These are phyloP conservation scores for Parastagonospora nodorum DNA, from an alignment of 2,329 filamentous ascomycete species.

Conservation along the genomic window DNA sequence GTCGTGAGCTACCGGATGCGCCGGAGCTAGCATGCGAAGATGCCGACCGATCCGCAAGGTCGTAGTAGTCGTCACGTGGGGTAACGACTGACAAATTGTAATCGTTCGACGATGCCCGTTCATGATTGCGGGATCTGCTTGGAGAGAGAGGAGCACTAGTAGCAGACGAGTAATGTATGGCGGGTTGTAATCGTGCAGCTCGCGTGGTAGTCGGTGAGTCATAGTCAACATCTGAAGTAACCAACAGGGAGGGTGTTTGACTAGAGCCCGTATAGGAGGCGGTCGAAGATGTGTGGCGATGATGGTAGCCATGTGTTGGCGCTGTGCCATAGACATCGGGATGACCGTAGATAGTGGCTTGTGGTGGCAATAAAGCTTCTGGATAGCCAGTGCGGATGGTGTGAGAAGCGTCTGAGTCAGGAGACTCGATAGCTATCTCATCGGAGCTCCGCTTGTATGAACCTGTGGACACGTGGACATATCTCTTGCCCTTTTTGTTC, in stretches of 20 bases:
- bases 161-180: slow-evolving; percentile 34
- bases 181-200: slow-evolving; percentile 24
- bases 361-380: slow-evolving; percentile 30
- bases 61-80: slow-evolving; percentile 30
- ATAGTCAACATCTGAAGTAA: slow-evolving; percentile 35
- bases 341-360: slow-evolving; percentile 13
- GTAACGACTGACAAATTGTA: slow-evolving; percentile 27
- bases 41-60: slow-evolving; percentile 19
- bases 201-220: slow-evolving; percentile 31
- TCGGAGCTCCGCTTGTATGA: slow-evolving; percentile 29
- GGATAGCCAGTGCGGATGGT: slow-evolving; percentile 39
- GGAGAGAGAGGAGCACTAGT: slow-evolving; percentile 20
- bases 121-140: slow-evolving; percentile 14
- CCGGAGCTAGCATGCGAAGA: slow-evolving; percentile 27
- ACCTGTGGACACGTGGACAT: slow-evolving; percentile 23
- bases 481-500: slow-evolving; percentile 32
- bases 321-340: slow-evolving; percentile 26
- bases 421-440: slow-evolving; percentile 33
- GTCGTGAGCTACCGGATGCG: slow-evolving; percentile 28
- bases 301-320: slow-evolving; percentile 24
- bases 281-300: slow-evolving; percentile 33
- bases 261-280: slow-evolving; percentile 35
- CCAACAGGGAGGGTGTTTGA: slow-evolving; percentile 34
- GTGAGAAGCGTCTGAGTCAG: slow-evolving; percentile 38
- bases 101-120: slow-evolving; percentile 13